Base-by-base conservation (phyloP, 2,329 filamentous ascomycete genomes). In the Aureobasidium mangrovei region DNA sequence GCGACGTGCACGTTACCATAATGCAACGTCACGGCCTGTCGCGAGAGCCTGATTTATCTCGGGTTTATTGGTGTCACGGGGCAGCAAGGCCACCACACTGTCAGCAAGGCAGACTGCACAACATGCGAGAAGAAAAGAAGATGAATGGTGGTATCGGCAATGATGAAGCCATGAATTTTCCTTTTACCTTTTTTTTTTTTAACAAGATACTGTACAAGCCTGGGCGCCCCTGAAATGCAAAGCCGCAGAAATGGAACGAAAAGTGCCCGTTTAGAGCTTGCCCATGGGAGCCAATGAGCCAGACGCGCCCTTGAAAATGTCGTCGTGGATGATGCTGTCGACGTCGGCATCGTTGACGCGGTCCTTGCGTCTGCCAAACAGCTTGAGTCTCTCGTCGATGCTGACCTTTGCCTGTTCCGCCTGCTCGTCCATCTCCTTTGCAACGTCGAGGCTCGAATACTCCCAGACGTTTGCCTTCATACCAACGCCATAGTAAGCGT, bases 381-480 rank as follows among this genome's bases (percentile, higher is more conserved):
- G 46, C 29, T 61, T 60, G 56, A 64, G 46, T 46, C 60, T 60
- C 57, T 65, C 62, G 4, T 64, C 63, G 9, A 68, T 55, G 51
- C 55, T 58, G 46, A 58, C 54, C 45, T 58, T 55, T 24, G 64
- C 60, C 60, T 59, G 55, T 54, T 65, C 62, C 26, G 64, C 66
- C 60, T 69, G 63, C 38, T 59, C 59, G 41, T 70, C 68, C 64
- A 70, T 60, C 35, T 67, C 64, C 56, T 63, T 60, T 24, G 28
- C 60, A 8, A 64, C 62, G 32, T 67, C 61, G 48, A 70, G 39
- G 55, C 80, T 79, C 64, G 86, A 83, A 70, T 88, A 91, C 67
- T 95, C 88, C 83, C 87, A 98, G 47, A 97, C 80, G 68, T 98
- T 96, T 52, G 93, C 93, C 78, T 98, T 98, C 90, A 98, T 94